Evolutionary conservation across 2,329 filamentous ascomycete species (phyloP).

Genomic region (Diplodia corticola): DNA sequence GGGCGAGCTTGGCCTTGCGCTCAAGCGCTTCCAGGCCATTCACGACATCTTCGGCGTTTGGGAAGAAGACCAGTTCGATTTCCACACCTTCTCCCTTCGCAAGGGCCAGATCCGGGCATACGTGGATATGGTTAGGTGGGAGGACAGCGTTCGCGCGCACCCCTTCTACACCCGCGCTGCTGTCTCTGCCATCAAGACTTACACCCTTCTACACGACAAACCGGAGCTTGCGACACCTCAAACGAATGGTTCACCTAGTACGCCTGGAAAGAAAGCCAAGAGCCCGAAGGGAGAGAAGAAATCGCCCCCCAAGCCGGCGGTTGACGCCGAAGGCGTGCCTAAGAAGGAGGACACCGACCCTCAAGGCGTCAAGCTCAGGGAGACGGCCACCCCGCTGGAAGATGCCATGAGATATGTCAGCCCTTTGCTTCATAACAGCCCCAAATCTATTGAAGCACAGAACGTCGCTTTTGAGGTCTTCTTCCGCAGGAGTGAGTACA

Average conservation of each 20-base stretch:
- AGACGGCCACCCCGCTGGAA: constrained; percentile 78
- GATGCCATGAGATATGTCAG: constrained; percentile 85
- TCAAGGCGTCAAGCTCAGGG: constrained; percentile 73
- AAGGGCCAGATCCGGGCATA: constrained; percentile 96
- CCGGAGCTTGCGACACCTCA: constrained; percentile 66
- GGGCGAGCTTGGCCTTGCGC: constrained; percentile 76
- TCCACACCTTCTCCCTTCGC: constrained; percentile 94
- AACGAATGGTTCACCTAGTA: constrained; percentile 50
- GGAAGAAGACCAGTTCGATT: constrained; percentile 99
- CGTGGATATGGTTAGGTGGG: constrained; percentile 95
- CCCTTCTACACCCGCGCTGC: constrained; percentile 89
- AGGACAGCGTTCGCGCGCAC: constrained; percentile 86
- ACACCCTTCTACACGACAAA: constrained; percentile 75
- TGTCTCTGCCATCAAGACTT: constrained; percentile 76
- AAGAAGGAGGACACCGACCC: constrained; percentile 94
- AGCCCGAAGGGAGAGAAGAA: constrained; percentile 79
- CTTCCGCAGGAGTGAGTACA: constrained; percentile 71
- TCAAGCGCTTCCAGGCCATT: constrained; percentile 89
- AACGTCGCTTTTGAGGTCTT: constrained; percentile 88
- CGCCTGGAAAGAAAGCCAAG: constrained; percentile 74
- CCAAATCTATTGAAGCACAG: constrained; percentile 79
- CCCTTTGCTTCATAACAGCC: constrained; percentile 79
- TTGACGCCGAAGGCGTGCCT: constrained; percentile 60
- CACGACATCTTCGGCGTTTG: constrained; percentile 94
- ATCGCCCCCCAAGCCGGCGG: constrained; percentile 52